Conservation (phyloP, 805 yeast species). For the Suhomyces sp. region DNA sequence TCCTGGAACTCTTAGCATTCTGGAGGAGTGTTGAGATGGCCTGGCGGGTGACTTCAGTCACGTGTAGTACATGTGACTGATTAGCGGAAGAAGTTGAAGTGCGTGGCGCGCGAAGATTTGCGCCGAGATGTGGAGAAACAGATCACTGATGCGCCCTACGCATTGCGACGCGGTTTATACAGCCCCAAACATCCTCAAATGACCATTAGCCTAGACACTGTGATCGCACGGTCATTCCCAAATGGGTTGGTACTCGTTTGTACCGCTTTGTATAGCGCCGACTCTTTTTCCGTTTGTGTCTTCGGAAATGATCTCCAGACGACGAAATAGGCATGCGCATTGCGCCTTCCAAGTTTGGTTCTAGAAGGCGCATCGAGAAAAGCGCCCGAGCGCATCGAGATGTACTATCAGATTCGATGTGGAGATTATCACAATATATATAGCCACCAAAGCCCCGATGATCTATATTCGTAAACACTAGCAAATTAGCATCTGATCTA, state of each 20-base stretch:
- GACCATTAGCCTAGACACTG: neutral
- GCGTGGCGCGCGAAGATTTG: neutral
- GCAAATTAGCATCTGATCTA: neutral
- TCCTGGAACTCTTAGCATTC: neutral
- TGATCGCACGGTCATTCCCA: too few species aligned
- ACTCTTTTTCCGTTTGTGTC: neutral
- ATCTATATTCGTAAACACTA: neutral
- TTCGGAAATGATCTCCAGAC: neutral
- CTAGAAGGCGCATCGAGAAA: constrained; percentile 2
- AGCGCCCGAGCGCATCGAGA: neutral
- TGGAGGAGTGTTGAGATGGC: neutral
- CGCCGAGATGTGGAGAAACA: neutral
- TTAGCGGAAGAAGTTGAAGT: neutral
- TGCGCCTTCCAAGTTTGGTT: neutral
- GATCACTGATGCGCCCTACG: neutral
- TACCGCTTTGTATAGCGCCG: too few species aligned
- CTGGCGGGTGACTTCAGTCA: neutral
- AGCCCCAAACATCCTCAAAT: neutral
- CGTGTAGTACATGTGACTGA: neutral
- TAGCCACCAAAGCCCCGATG: neutral
- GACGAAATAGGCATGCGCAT: neutral
- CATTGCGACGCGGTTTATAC: neutral
- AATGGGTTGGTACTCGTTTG: too few species aligned
- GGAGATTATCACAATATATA: neutral
- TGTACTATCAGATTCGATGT: neutral